Base-by-base conservation (phyloP, 179 eudicot species). In the Gypsophila paniculata region DNA sequence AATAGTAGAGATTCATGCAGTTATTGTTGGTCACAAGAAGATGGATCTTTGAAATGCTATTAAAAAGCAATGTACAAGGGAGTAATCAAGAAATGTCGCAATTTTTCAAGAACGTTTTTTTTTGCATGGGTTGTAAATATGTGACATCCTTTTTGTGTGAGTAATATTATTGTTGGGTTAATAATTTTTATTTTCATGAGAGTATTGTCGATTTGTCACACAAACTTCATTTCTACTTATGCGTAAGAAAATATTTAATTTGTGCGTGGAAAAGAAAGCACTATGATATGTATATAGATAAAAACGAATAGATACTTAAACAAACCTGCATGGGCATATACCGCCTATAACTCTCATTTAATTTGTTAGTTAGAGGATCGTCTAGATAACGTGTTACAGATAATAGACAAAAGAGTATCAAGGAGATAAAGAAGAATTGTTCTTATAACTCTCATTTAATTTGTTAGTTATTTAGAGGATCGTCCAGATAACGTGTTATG, bases 11-110 rank as follows among this genome's bases (percentile, higher is more conserved):
- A 63, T 69, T 58, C 84, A 70, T 59, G 76, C 72, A 55, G n/a
- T 81, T 73, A 3, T 61, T 77, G 76, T 83, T 82, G 68, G 66
- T 71, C 72, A 32, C 76, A 66, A 79, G 69, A 65, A 46, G 69
- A 54, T 29, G 57, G 44, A 44, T 74, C 74, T 80, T 70, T 63
- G 73, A 59, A 75, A 55, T 69, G 61, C 61, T 72, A 44, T 66
- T 18, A 75, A 61, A 74, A 73, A 55, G 39, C 59, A 21, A 71
- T 38, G 65, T 59, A 44, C 78, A 83, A 83, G 78, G 70, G 75
- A 61, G 65, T 83, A 79, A 57, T n/a, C 51, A 32, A 52, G 67
- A 22, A 74, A 65, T 49, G 68, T 64, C 42, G 23, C 57, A 21
- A 42, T 66, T 75, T 49, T 69, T 8, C 15, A n/a, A 66, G 61